A percentile compares a stretch with the other conserved stretches of the same genome.
These are phyloP conservation scores for Brettanomyces sp. DNA, from an alignment of 805 yeast species.

Conservation along the genomic window DNA sequence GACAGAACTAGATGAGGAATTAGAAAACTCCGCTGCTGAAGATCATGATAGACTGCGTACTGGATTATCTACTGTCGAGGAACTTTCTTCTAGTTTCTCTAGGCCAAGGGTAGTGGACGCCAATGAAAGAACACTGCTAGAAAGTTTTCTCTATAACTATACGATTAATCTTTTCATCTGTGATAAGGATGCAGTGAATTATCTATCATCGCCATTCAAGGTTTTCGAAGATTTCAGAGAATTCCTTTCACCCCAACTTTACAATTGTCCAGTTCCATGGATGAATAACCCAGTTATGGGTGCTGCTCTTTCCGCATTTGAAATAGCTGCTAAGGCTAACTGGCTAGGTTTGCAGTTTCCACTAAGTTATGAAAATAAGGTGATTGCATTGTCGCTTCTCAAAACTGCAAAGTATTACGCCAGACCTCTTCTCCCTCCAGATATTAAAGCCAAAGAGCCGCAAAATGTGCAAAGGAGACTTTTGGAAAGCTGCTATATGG, in stretches of 20 bases:
- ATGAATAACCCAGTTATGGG: constrained; percentile 35
- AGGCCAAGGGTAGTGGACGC: constrained; percentile 6
- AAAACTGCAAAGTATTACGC: constrained; percentile 8
- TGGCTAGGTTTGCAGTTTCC: constrained; percentile 23
- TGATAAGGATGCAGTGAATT: constrained; percentile 16
- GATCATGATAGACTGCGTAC: neutral
- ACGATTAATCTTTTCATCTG: constrained; percentile 27
- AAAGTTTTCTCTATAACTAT: constrained; percentile 37
- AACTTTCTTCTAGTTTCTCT: neutral
- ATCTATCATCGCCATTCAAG: constrained; percentile 33
- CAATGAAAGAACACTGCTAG: constrained; percentile 30
- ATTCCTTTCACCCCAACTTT: constrained; percentile 26
- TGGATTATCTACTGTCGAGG: neutral
- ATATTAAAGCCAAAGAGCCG: constrained; percentile 9
- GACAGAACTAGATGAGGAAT: neutral
- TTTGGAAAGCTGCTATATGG: constrained; percentile 13
- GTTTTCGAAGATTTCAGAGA: constrained; percentile 25
- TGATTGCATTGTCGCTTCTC: constrained; percentile 2
- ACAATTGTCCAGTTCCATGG: constrained; percentile 25
- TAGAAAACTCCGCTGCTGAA: neutral
- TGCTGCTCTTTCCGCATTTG: constrained; percentile 28
- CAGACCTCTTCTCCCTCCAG: constrained; percentile 9
- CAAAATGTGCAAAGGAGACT: constrained; percentile 9
- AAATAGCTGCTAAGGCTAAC: constrained; percentile 27
- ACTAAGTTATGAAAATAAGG: constrained; percentile 2